Evolutionary conservation across 768 basidiomycete species (phyloP).

Genomic region (Sutorius australiensis): DNA sequence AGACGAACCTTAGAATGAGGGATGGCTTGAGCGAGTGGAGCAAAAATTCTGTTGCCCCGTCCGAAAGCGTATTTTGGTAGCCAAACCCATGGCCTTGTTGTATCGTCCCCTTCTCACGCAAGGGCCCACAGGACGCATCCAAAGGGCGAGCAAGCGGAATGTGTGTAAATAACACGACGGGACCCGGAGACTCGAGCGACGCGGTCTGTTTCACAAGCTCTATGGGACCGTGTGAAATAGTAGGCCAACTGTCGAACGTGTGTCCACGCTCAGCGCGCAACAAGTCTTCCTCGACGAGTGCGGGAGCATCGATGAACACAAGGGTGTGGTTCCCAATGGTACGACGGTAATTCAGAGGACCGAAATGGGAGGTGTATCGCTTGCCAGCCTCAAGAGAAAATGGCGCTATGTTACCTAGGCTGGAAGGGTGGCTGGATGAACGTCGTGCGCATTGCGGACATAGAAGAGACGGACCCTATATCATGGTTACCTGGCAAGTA

Average conservation of each 20-base stretch:
- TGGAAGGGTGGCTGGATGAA: conserved; percentile 9
- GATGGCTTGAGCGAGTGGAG: conserved; percentile 61
- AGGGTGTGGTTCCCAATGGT: conserved; percentile 69
- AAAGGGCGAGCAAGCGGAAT: conserved; percentile 82
- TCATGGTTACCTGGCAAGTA: conserved; percentile 93
- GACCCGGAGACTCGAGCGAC: conserved; percentile 31
- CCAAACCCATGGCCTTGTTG: conserved; percentile 71
- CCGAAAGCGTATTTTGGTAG: conserved; percentile 81
- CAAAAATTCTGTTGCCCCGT: conserved; percentile 61
- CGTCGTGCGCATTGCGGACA: not conserved
- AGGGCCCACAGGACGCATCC: conserved; percentile 66
- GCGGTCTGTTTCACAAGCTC: conserved; percentile 49
- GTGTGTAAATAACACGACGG: conserved; percentile 76
- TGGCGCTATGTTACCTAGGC: conserved; percentile 26
- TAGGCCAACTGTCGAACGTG: conserved; percentile 45
- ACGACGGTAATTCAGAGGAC: conserved; percentile 60
- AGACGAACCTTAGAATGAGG: conserved; percentile 67
- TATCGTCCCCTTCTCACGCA: conserved; percentile 73
- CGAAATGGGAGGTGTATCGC: conserved; percentile 76
- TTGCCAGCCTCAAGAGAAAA: conserved; percentile 42
- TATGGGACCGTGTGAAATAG: conserved; percentile 46
- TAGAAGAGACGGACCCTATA: conserved; percentile 50
- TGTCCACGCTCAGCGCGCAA: conserved; percentile 41
- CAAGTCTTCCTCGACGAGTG: conserved; percentile 70
- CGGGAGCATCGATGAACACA: conserved; percentile 68